A percentile compares a stretch with the other conserved stretches of the same genome.
These are phyloP conservation scores for Aspergillus olivimuriae DNA, from an alignment of 495 filamentous ascomycete genomes.

Conservation along the genomic window DNA sequence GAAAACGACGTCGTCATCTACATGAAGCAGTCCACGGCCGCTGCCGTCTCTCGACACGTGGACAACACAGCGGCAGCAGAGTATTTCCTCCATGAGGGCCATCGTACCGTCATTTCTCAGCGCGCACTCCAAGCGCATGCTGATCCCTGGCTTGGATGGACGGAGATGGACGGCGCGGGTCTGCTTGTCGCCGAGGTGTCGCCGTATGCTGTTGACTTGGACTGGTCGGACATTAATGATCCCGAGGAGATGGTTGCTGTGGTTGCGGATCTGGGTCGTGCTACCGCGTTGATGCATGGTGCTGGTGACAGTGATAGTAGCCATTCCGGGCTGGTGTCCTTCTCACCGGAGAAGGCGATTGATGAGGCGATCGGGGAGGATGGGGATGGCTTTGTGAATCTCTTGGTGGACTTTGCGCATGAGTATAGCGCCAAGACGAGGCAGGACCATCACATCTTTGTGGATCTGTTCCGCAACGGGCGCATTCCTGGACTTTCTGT, in stretches of 20 bases:
- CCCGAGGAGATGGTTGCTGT: constrained; percentile 6
- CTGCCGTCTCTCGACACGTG: constrained; percentile 10
- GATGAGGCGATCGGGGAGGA: constrained; percentile 1
- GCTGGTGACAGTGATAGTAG: constrained; percentile 8
- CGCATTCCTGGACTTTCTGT: constrained; percentile 6
- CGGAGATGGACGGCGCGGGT: constrained; percentile 13
- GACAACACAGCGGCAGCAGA: constrained; percentile 2
- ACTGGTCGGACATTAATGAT: constrained; percentile 15
- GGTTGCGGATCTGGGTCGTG: constrained; percentile 8
- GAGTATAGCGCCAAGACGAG: constrained; percentile 8
- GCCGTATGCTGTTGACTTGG: constrained; percentile 11
- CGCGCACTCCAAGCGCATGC: constrained; percentile 12
- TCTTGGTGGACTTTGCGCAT: constrained; percentile 11
- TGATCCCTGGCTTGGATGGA: constrained; percentile 14
- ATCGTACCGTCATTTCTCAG: constrained; percentile 14
- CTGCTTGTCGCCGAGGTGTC: constrained; percentile 14
- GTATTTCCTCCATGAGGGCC: constrained; percentile 15
- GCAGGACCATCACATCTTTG: constrained; percentile 12
- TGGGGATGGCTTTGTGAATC: constrained; percentile 4
- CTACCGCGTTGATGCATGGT: constrained; percentile 14
- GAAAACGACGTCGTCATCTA: constrained; percentile 16
- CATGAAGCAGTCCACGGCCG: constrained; percentile 13
- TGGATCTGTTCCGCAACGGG: constrained; percentile 13
- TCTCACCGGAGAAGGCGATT: constrained; percentile 9
- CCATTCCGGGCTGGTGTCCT: constrained; percentile 6